Base-by-base conservation (phyloP, 2,329 filamentous ascomycete species). In the Pyrenophora tritici-repentis region DNA sequence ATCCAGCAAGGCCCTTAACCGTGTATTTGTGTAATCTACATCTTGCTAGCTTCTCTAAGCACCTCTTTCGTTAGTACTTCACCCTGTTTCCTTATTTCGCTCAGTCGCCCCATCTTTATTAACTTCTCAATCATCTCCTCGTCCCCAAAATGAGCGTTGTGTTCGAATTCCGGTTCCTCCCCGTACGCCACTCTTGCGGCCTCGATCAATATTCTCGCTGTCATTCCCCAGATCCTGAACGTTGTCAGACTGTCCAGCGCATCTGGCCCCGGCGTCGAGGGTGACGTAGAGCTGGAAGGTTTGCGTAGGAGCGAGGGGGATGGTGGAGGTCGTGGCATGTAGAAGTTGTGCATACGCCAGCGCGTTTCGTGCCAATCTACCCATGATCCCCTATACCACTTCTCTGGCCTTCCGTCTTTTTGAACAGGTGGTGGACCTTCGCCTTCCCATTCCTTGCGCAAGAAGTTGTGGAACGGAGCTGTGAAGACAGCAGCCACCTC, bases 401-500 rank as follows among this genome's bases (percentile, higher is more conserved):
- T 81, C 0, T 85, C 84, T 7, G 76, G 70, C 7, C 66, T 62
- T 0, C 71, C 72, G 6, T 66, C 62, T 22, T 66, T 66, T 36
- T 69, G 63, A 13, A 62, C 58, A 1, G 77, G 47, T 73, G 83
- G 56, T 75, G 75, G 59, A 41, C 71, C 73, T 13, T 72, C 66
- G 17, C 78, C 59, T 42, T 89, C 80, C 42, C 70, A 71, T n/a
- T 75, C 72, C 26, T 77, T 72, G 39, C 77, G 79, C 45, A 97
- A 76, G 71, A 97, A 97, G 70, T 91, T 89, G 71, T 87, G 85
- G 63, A 97, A 91, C 0, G 90, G 89, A 4, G 89, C 92, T 4
- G 90, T 93, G 76, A 97, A 97, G 29, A 97, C 91, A 37, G 91
- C 92, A 2, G 91, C 92, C 2, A 97, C 93, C 75, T 97, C 93